Conservation (phyloP, 805 yeast species). For the Spathaspora arborariae region DNA sequence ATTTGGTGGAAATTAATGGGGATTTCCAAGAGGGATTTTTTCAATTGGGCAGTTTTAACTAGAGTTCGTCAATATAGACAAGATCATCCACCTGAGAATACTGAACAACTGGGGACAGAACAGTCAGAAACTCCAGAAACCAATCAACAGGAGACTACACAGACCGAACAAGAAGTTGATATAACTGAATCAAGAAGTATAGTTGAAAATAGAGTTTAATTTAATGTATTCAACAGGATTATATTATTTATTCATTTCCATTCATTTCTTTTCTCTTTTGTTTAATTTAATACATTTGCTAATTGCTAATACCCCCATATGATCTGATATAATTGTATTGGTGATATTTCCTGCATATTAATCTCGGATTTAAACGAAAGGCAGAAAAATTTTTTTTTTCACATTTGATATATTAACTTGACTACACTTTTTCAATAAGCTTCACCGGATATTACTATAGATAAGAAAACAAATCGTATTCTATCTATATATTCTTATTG, state of each 20-base stretch:
- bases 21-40: constrained; percentile 43
- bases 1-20: constrained; percentile 59
- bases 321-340: too few relatives aligned
- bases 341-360: neutral
- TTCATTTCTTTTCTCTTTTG: too few relatives aligned
- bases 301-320: too few relatives aligned
- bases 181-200: constrained; percentile 2
- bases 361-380: neutral
- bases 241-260: neutral
- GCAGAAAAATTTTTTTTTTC: neutral
- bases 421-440: neutral
- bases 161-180: constrained; percentile 1
- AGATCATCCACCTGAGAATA: constrained; percentile 5
- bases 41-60: constrained; percentile 45
- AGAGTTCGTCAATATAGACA: constrained; percentile 12
- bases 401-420: neutral
- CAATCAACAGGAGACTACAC: neutral
- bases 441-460: neutral
- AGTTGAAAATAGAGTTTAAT: constrained; percentile 9
- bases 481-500: neutral
- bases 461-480: too few relatives aligned
- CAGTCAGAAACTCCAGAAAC: neutral
- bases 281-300: too few relatives aligned
- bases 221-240: neutral
- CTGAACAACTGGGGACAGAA: neutral